Conservation (phyloP, 768 basidiomycete genomes). For the Austroboletus festivus region DNA sequence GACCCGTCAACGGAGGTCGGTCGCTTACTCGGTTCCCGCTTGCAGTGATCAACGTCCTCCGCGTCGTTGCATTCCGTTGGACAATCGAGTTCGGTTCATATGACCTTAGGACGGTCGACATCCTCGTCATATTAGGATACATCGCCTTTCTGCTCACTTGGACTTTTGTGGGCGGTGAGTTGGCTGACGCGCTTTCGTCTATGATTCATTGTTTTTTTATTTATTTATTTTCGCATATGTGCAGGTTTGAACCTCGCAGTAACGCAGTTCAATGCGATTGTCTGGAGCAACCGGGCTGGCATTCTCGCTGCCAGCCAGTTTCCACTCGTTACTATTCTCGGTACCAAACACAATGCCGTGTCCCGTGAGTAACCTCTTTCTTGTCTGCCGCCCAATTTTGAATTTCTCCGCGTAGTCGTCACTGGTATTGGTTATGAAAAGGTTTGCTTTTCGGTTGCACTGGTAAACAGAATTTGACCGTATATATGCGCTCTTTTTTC, state of each 20-base stretch:
- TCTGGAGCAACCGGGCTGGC: constrained; percentile 32
- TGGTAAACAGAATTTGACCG: constrained; percentile 2
- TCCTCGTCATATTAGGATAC: constrained; percentile 46
- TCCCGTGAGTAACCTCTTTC: constrained; percentile 25
- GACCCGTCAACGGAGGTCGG: constrained; percentile 31
- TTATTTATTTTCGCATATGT: not conserved
- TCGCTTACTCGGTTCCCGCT: constrained; percentile 36
- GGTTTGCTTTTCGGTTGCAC: constrained; percentile 4
- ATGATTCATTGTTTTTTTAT: too few species aligned
- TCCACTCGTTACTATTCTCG: constrained; percentile 43
- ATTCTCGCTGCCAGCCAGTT: constrained; percentile 36
- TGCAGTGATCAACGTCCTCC: constrained; percentile 43
- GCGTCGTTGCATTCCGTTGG: constrained; percentile 48
- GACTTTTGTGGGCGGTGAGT: constrained; percentile 46
- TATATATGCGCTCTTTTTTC: not conserved
- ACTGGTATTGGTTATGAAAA: constrained; percentile 29
- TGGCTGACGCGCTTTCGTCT: not conserved
- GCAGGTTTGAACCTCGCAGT: constrained; percentile 7
- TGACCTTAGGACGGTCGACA: constrained; percentile 40
- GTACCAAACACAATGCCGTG: constrained; percentile 49
- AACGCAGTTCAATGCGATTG: constrained; percentile 5
- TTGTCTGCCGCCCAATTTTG: not conserved
- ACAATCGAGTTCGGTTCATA: constrained; percentile 43
- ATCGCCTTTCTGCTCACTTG: constrained; percentile 42
- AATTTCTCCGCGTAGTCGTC: constrained; percentile 14